Evolutionary conservation across 805 yeast genomes (phyloP).

Genomic region (Pichia rugopelliculosa): DNA sequence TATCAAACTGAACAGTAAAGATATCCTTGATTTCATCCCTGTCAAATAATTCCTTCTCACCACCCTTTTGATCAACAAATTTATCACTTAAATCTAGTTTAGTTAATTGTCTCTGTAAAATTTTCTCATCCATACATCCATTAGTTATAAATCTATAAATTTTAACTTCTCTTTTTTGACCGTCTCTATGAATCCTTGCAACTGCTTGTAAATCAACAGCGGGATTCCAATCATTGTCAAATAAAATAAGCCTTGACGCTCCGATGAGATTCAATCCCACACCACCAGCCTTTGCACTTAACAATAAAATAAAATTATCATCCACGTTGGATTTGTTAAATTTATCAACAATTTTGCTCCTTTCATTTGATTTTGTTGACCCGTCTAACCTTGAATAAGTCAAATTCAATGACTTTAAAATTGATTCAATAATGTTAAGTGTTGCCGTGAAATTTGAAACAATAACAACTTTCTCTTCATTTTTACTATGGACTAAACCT

Average conservation of each 20-base stretch:
- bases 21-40: slow-evolving; percentile 63
- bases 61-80: slow-evolving; percentile 41
- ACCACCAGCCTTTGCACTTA: slow-evolving; percentile 92
- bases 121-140: slow-evolving; percentile 91
- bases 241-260: slow-evolving; percentile 75
- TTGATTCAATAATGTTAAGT: slow-evolving; percentile 61
- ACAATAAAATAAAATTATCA: slow-evolving; percentile 53
- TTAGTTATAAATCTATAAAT: slow-evolving; percentile 80
- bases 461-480: slow-evolving; percentile 70
- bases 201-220: slow-evolving; percentile 87
- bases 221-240: slow-evolving; percentile 98
- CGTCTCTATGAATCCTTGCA: slow-evolving; percentile 94
- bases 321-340: slow-evolving; percentile 48
- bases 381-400: slow-evolving; percentile 74
- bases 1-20: slow-evolving; percentile 42
- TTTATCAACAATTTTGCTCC: slow-evolving; percentile 58
- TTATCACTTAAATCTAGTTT: slow-evolving; percentile 72
- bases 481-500: slow-evolving; percentile 33
- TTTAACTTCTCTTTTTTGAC: slow-evolving; percentile 71
- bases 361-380: slow-evolving; percentile 55
- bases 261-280: slow-evolving; percentile 86
- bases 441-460: slow-evolving; percentile 88
- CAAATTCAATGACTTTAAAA: slow-evolving; percentile 43
- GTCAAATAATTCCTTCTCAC: slow-evolving; percentile 60
- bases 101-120: slow-evolving; percentile 83